Base-by-base conservation (phyloP, 257 asterid genomes). In the Salvia hispanica region DNA sequence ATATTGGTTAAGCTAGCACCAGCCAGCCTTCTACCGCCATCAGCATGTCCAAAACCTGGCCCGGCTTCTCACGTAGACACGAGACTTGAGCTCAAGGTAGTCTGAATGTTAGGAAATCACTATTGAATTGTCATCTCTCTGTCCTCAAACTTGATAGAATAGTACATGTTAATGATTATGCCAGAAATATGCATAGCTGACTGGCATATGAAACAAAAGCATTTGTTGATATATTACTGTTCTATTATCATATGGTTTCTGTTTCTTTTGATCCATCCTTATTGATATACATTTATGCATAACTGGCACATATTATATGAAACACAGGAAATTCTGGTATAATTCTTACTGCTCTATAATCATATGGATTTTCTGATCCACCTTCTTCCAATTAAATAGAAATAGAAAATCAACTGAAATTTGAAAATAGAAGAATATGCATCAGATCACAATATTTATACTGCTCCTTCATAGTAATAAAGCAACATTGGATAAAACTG, bases 41-140 rank as follows among this genome's bases (percentile, higher is more conserved):
- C 36, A 21, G 25, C 25, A 21, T 0, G 25, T 21, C 25, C 25
- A 21, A 21, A 21, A 21, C 25, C 44, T 1, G 37, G 58, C 25
- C 46, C n/a, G 71, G 46, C 76, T 67, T 50, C 58, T 56, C 66
- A 7, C 6, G 56, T 7, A 16, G 56, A 9, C 53, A 45, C 43
- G 36, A 44, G 40, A 34, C 72, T 64, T 65, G 8, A 31, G 8
- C 42, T 63, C 60, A 43, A 7, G 69, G 33, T 47, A 70, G 67
- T 60, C 64, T 57, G 62, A 75, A 21, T 21, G 76, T 62, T 53
- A 53, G 58, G 25, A 21, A 21, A 21, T 21, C 25, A 21, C 25
- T 21, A 21, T 21, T 69, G 36, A 42, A 61, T 40, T 71, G 71
- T 76, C 62, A 71, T 21, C 2, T 21, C 2, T 73, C 72, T 70